These are phyloP conservation scores for Malus fusca DNA, from an alignment of 306 rosid species.

Conservation along the genomic window DNA sequence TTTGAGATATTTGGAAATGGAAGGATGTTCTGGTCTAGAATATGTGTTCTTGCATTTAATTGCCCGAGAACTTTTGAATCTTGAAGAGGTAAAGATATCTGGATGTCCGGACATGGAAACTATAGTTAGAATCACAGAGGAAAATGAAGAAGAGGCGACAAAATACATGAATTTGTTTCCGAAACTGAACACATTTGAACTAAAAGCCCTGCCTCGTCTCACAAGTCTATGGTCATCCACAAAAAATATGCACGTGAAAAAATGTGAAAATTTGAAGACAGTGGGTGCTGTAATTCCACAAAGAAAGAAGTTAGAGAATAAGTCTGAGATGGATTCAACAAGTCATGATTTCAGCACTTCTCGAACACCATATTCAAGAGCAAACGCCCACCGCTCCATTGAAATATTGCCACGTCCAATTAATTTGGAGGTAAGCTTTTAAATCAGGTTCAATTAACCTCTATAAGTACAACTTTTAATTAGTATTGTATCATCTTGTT, in stretches of 20 bases:
- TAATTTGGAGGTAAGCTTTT: neutral
- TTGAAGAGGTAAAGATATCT: rapidly evolving
- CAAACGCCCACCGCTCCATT: neutral
- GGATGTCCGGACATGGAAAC: rapidly evolving
- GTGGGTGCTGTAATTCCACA: neutral
- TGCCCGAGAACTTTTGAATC: neutral
- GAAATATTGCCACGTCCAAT: neutral
- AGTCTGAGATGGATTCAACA: too few species aligned
- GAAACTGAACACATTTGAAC: neutral
- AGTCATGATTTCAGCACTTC: too few species aligned
- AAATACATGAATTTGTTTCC: neutral
- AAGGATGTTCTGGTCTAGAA: too few species aligned
- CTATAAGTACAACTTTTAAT: too few species aligned
- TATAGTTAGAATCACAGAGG: neutral
- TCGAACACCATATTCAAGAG: too few species aligned
- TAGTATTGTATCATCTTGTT: neutral
- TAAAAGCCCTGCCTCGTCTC: neutral
- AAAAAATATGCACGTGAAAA: too few species aligned
- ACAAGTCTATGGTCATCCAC: too few species aligned
- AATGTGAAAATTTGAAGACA: neutral
- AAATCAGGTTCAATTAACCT: too few species aligned
- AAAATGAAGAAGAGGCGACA: neutral
- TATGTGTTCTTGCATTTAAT: too few species aligned
- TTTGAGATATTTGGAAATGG: rapidly evolving
- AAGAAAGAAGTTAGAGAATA: neutral